Base-by-base conservation (phyloP, 2,329 filamentous ascomycete genomes). In the Neonectria magnoliae region DNA sequence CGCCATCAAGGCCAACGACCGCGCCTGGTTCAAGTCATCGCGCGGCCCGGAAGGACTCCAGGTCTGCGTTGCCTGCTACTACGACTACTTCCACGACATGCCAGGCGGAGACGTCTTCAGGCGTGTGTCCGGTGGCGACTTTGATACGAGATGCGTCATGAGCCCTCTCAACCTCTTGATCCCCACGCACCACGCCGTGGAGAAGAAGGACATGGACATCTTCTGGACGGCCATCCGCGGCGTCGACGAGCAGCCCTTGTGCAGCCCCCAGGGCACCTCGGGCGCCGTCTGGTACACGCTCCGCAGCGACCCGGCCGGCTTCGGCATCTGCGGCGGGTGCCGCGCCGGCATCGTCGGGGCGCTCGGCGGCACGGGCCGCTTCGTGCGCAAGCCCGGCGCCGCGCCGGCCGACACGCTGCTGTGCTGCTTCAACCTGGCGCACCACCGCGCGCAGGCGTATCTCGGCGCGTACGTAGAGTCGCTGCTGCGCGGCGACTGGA, bases 1-100 rank as follows among this genome's bases (percentile, higher is more conserved):
- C 4, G 31, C 42, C 2, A 66, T 72, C 50, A 65, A 65, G 11
- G 70, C 71, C 1, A 66, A 66, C n/a, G 71, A 71, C 0, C 69
- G 71, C 5, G 69, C 64, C 5, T 82, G 79, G 80, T 81, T 77
- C 63, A 67, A 74, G 4, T 75, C 77, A 2, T 65, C 64, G 0
- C 69, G 74, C 1, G 60, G 60, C 3, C 75, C 72, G 0, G 47
- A 52, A 0, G 71, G 68, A 3, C 64, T 80, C 0, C 68, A 79
- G 0, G 65, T 81, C 13, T 83, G 80, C 55, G 70, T 67, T 6
- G 74, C 77, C 1, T 82, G 81, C 63, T 81, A 77, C 62, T 73
- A 69, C 57, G 80, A 83, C 68, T 74, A 76, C 18, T 71, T 82
- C 20, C 57, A 73, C 31, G 71, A 69, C 41, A 76, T 76, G 0